Evolutionary conservation across 139 green algal genomes (phyloP).

Genomic region (Chlamydomonas sp.): DNA sequence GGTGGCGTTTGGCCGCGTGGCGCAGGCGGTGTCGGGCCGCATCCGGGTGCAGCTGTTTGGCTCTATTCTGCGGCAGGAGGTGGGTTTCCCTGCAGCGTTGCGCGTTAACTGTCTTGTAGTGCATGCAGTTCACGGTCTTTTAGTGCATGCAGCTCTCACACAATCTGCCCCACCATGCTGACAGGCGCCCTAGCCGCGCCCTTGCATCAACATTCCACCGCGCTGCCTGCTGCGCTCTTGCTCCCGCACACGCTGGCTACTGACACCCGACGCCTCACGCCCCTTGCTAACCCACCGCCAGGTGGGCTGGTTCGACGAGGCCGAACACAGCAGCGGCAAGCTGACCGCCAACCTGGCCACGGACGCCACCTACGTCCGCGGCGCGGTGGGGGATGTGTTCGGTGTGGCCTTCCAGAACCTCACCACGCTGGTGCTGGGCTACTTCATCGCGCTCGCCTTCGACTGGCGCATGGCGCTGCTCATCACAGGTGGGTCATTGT

Average conservation of each 20-base stretch:
- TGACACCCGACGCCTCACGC: background rate
- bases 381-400: slow-evolving; percentile 65
- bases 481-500: slow-evolving; percentile 27
- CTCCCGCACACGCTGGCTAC: too few relatives aligned
- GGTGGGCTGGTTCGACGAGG: slow-evolving; percentile 61
- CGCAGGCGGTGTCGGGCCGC: slow-evolving; percentile 66
- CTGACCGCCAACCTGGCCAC: slow-evolving; percentile 66
- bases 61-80: slow-evolving; percentile 71
- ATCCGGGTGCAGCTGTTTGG: slow-evolving; percentile 73
- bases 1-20: slow-evolving; percentile 65
- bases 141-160: too few relatives aligned
- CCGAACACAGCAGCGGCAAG: slow-evolving; percentile 66
- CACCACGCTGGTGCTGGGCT: slow-evolving; percentile 37
- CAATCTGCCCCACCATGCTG: too few relatives aligned
- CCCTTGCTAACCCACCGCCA: slow-evolving; percentile 40
- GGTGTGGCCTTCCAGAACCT: slow-evolving; percentile 45
- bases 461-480: slow-evolving; percentile 88
- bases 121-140: too few relatives aligned
- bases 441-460: slow-evolving; percentile 73
- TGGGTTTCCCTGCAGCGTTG: too few relatives aligned
- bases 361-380: slow-evolving; percentile 71
- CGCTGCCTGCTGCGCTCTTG: too few relatives aligned
- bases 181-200: too few relatives aligned
- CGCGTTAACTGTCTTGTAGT: too few relatives aligned
- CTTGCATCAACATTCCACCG: too few relatives aligned